Evolutionary conservation across 2,329 filamentous ascomycete species (phyloP), one percentile per base, ranked within the genome.

Genomic region (Fusarium sp.): DNA sequence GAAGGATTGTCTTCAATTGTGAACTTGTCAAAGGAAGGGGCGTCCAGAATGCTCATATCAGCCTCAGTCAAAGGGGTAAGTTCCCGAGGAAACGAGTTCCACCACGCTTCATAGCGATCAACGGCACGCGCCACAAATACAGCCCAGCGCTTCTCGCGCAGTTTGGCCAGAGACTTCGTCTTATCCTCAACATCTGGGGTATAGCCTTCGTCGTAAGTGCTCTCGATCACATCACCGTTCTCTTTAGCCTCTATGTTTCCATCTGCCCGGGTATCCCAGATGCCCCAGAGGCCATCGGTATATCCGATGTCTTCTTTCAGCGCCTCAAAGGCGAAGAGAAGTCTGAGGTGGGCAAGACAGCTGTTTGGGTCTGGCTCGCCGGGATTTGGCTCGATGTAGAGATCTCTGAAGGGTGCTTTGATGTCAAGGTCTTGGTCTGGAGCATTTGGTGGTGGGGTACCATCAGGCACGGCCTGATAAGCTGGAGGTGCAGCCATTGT

Each of bases 131-230:
- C 81, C 5, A 91, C 83, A 69, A 87, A 92, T 15, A 91, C 74
- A 2, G 85, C 83, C 89, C 90, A 92, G 71, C 89, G 79, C 77
- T 91, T 91, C 77, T 91, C 89, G 6, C 85, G 81, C 17, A 90
- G 78, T 38, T 82, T 81, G 26, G 83, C 82, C 6, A 85, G 77
- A 2, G 80, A 36, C 8, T 63, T 38, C 17, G 62, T 63, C 40
- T 62, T 65, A 5, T 69, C 53, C 1, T 65, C 54, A 0, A 57
- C 76, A 56, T 80, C 78, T 2, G 57, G 28, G 10, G 9, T 28
- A 1, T 73, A 73, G 10, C 42, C n/a, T 0, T n/a, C 44, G 19
- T 23, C 17, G 20, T 34, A 24, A 0, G 53, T 24, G n/a, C 45
- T 42, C 2, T 70, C 70, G 1, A 59, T 23, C 10, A 73, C 30